Evolutionary conservation across 768 basidiomycete species (phyloP), one percentile per base, ranked within the genome.

Genomic region (Rossbeevera mucosa): DNA sequence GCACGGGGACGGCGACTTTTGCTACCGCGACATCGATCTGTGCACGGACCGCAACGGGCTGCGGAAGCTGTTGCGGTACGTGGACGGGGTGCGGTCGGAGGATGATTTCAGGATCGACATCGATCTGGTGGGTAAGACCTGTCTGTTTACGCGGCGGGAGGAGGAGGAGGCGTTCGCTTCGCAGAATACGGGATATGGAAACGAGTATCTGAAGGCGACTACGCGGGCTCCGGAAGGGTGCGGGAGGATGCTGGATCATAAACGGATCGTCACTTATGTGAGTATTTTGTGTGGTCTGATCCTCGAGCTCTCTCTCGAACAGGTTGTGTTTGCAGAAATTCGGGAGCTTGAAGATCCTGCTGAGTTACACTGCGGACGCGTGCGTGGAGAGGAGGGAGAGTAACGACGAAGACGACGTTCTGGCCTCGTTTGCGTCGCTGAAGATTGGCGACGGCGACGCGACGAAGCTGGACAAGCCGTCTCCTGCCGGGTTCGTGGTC

Each of bases 11-110:
- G 33, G 56, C 44, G 38, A 57, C 44, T 68, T 64, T 48, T n/a
- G 54, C 12, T 62, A 67, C 40, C 36, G 58, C 3, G 62, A 80
- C 6, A 72, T 79, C 16, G 69, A 80, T 40, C 48, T 68, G 18
- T 70, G 88, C 54, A 81, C 84, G 0, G 86, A 88, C 59, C 76
- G 88, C 25, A 88, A 87, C 59, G 74, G 72, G 22, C 68, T 88
- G 16, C 76, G 86, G 22, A 86, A 85, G 64, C 68, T 89, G 36
- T 60, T 82, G 20, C 73, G 81, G 22, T 86, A 81, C 82, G 49
- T 65, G 13, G 59, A 64, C n/a, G 21, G 49, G 13, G 47, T 18
- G 9, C 11, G 16, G 5, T 14, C 11, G 2, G 68, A 67, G 9
- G 77, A 46, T 9, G 21, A 80, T 49, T 91, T 90, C 60, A 72